Conservation (phyloP, 1,139 yeast species). For the Taphrina populina region DNA sequence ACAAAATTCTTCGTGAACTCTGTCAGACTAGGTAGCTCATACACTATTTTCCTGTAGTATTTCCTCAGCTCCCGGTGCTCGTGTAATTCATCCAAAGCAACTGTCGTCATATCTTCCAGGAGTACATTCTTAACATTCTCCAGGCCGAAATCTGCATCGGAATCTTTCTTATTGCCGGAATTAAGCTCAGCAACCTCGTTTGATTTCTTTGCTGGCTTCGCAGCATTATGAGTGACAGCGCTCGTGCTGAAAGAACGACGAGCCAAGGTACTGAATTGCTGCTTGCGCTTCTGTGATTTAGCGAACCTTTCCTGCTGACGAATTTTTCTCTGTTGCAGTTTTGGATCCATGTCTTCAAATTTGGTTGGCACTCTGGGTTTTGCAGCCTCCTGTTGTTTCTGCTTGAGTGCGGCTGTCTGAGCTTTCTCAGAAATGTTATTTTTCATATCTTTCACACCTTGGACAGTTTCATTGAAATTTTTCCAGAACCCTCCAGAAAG, state of each 20-base stretch:
- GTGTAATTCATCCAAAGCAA: constrained; percentile 25
- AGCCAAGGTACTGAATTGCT: constrained; percentile 1
- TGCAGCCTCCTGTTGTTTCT: constrained; percentile 62
- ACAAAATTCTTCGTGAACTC: constrained; percentile 56
- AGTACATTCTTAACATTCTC: constrained; percentile 10
- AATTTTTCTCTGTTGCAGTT: constrained; percentile 24
- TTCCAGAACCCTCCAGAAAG: constrained; percentile 30
- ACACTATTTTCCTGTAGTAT: constrained; percentile 79
- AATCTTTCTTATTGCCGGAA: background rate
- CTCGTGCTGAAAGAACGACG: background rate
- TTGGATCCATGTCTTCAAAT: constrained; percentile 27
- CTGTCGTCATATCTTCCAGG: constrained; percentile 31
- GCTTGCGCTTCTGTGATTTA: constrained; percentile 2
- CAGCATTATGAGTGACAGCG: background rate
- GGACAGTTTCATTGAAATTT: constrained; percentile 30
- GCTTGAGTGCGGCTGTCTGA: constrained; percentile 55
- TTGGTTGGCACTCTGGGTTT: constrained; percentile 25
- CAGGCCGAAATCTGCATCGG: constrained; percentile 1
- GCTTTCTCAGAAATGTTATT: constrained; percentile 48
- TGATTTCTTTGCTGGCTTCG: background rate
- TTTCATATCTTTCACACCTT: constrained; percentile 30
- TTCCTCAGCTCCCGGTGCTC: constrained; percentile 53
- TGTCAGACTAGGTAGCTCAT: constrained; percentile 78
- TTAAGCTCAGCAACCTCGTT: background rate
- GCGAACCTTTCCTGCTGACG: constrained; percentile 28